These are phyloP conservation scores for Trichophyton verrucosum DNA, from an alignment of 2,329 filamentous ascomycete genomes.

Conservation along the genomic window DNA sequence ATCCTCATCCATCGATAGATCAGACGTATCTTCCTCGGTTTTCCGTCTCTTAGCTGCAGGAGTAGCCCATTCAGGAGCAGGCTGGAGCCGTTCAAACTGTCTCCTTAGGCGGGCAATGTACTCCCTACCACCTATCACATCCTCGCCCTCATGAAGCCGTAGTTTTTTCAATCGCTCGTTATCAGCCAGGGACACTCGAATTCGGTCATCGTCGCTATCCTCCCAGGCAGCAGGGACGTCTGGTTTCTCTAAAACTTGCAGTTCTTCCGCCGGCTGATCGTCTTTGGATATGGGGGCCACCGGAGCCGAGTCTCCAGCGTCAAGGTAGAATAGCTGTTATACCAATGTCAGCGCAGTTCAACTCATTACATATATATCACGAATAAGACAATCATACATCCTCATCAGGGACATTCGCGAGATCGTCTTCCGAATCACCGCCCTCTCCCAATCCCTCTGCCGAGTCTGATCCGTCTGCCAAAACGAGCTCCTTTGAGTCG, in stretches of 20 bases:
- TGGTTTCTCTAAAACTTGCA: background rate
- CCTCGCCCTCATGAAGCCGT: conserved; percentile 66
- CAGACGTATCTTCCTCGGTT: conserved; percentile 11
- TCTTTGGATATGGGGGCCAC: conserved; percentile 14
- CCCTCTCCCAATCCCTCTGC: conserved; percentile 29
- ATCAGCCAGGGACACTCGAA: conserved; percentile 69
- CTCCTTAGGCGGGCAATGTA: conserved; percentile 68
- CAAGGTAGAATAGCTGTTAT: conserved; percentile 62
- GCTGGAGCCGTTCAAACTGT: conserved; percentile 56
- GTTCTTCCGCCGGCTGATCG: conserved; percentile 16
- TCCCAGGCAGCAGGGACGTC: conserved; percentile 50
- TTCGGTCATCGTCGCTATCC: conserved; percentile 87
- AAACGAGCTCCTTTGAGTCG: conserved; percentile 28
- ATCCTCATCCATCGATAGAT: conserved; percentile 42
- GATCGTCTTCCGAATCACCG: conserved; percentile 38
- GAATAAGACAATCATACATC: conserved; percentile 40
- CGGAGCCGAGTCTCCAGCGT: conserved; percentile 43
- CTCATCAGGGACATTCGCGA: conserved; percentile 61
- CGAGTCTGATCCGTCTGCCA: conserved; percentile 21
- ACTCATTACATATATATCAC: background rate
- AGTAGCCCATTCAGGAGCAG: conserved; percentile 49
- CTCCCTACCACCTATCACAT: conserved; percentile 73
- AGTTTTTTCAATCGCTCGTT: conserved; percentile 70
- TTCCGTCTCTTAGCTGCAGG: conserved; percentile 37
- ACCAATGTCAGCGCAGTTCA: conserved; percentile 1